Conservation (phyloP, 768 basidiomycete genomes). For the Podaxis mareebaensis region DNA sequence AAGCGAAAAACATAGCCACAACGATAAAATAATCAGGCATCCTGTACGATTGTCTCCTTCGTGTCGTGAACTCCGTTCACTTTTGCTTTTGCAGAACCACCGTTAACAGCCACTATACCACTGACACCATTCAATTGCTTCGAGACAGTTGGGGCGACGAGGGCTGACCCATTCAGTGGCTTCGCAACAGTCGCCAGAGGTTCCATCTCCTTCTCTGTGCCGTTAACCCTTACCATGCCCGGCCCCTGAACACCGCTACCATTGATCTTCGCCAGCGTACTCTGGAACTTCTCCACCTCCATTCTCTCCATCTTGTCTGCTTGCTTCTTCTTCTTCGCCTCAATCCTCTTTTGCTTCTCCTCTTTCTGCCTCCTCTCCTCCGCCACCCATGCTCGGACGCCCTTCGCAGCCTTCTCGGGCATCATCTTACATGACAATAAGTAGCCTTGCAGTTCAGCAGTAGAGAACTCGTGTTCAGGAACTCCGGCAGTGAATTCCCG, state of each 20-base stretch:
- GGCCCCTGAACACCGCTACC: slow-evolving; percentile 14
- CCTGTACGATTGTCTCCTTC: neutral
- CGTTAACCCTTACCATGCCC: neutral
- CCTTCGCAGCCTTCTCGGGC: slow-evolving; percentile 34
- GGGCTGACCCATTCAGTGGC: neutral
- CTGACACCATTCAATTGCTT: neutral
- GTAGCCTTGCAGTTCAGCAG: slow-evolving; percentile 64
- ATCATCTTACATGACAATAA: slow-evolving; percentile 46
- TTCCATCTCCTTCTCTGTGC: neutral
- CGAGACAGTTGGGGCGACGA: slow-evolving; percentile 2
- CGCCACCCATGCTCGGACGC: slow-evolving; percentile 44
- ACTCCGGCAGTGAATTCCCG: slow-evolving; percentile 40
- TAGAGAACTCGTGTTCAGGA: slow-evolving; percentile 51
- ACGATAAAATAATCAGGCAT: neutral
- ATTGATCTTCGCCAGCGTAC: slow-evolving; percentile 24
- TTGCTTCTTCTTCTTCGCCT: slow-evolving; percentile 28
- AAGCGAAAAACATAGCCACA: neutral
- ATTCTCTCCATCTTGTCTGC: slow-evolving; percentile 26
- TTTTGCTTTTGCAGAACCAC: neutral
- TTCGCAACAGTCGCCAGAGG: neutral
- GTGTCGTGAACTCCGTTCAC: neutral
- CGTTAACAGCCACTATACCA: neutral
- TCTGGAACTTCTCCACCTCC: slow-evolving; percentile 27
- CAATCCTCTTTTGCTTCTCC: slow-evolving; percentile 35
- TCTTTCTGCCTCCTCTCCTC: slow-evolving; percentile 32